Conservation (phyloP, 2,329 filamentous ascomycete species). For the Stemphylium lycopersici region DNA sequence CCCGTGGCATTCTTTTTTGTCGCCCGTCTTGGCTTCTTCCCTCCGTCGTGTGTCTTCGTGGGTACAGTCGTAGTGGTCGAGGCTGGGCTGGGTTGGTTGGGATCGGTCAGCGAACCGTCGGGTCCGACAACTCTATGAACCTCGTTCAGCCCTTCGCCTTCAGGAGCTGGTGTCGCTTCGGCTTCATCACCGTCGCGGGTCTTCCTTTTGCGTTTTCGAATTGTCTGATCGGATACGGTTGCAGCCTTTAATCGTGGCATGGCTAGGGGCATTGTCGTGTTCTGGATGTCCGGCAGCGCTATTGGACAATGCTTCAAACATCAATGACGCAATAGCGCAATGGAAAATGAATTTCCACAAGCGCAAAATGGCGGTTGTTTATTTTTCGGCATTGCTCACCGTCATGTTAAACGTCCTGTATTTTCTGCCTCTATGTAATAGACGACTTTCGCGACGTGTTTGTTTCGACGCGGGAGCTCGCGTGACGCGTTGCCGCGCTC, state of each 20-base stretch:
- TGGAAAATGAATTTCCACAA: not conserved
- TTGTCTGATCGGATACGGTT: constrained; percentile 52
- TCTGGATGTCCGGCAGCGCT: not conserved
- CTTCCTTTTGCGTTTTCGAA: constrained; percentile 54
- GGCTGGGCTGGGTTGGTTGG: constrained; percentile 5
- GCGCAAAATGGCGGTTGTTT: not conserved
- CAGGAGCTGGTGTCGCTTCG: constrained; percentile 11
- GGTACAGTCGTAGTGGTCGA: constrained; percentile 55
- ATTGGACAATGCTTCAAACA: constrained; percentile 8
- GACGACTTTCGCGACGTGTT: not conserved
- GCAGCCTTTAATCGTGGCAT: constrained; percentile 49
- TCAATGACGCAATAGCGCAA: constrained; percentile 36
- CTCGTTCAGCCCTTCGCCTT: constrained; percentile 14
- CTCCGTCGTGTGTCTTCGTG: constrained; percentile 64
- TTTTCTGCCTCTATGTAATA: not conserved
- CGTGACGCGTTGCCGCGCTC: constrained; percentile 18
- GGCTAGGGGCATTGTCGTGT: constrained; percentile 19
- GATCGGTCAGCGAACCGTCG: constrained; percentile 1
- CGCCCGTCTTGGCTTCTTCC: constrained; percentile 57
- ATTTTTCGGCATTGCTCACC: not conserved
- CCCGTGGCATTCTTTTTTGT: constrained; percentile 45
- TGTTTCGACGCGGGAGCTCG: not conserved
- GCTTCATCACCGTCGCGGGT: constrained; percentile 27
- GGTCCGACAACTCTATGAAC: constrained; percentile 3
- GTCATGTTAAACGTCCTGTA: not conserved